A percentile compares a stretch with the other conserved stretches of the same genome.
Evolutionary conservation across 352 stramenopile species (phyloP).

Genomic region (Phytophthora idaei): DNA sequence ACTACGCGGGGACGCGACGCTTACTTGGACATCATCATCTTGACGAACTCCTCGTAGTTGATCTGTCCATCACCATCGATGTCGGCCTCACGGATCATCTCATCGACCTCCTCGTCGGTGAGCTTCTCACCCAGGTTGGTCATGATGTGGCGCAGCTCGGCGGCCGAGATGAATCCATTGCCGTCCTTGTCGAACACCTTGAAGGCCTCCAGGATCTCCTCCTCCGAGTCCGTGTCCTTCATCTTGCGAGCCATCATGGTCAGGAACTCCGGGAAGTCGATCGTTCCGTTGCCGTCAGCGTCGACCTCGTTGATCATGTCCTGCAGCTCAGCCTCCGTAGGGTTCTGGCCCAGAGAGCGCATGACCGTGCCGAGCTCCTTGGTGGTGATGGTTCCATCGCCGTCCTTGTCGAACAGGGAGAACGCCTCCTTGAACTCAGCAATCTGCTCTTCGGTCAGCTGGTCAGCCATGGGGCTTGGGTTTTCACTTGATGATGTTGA

Average conservation of each 20-base stretch:
- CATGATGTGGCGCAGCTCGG: constrained; percentile 98
- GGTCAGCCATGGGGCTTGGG: constrained; percentile 77
- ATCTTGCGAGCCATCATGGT: constrained; percentile 99
- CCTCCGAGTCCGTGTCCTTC: constrained; percentile 98
- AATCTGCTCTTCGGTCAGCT: constrained; percentile 96
- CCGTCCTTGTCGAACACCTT: constrained; percentile 99
- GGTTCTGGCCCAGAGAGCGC: constrained; percentile 98
- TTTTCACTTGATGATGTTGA: constrained; percentile 41
- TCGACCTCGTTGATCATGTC: constrained; percentile 99
- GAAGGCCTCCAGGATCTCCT: constrained; percentile 99
- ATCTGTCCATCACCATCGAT: constrained; percentile 99
- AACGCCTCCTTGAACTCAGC: constrained; percentile 99
- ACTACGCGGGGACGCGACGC: constrained; percentile 9
- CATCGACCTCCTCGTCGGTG: constrained; percentile 98
- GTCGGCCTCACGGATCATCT: constrained; percentile 99
- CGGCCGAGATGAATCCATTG: constrained; percentile 99
- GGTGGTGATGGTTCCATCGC: constrained; percentile 98
- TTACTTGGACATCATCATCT: constrained; percentile 99
- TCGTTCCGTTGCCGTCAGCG: constrained; percentile 99
- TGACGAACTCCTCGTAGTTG: constrained; percentile 99
- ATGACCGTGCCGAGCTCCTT: constrained; percentile 99
- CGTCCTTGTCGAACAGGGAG: constrained; percentile 99
- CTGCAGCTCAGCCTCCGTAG: constrained; percentile 96
- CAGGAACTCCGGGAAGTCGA: constrained; percentile 99
- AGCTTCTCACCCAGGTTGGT: constrained; percentile 99